Evolutionary conservation across 1,284 basidiomycete species (phyloP).

Genomic region (Dichomitus squalens): DNA sequence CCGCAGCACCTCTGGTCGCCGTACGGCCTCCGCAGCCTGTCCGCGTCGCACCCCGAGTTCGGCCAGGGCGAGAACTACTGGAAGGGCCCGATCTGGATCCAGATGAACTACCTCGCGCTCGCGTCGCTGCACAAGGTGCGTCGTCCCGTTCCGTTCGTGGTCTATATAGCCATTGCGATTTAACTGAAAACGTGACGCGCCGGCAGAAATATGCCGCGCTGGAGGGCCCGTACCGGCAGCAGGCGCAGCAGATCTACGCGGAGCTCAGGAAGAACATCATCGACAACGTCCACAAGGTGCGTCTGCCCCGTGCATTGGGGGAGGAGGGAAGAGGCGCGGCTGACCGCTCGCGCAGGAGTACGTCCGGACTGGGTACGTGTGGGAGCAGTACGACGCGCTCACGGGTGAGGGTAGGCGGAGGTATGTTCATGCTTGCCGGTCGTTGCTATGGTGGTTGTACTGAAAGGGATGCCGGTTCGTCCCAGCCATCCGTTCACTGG

Average conservation of each 20-base stretch:
- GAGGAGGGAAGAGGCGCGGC: not conserved
- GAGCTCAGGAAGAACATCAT: slow-evolving; percentile 83
- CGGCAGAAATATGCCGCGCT: slow-evolving; percentile 74
- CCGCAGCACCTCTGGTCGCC: slow-evolving; percentile 89
- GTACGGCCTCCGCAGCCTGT: slow-evolving; percentile 87
- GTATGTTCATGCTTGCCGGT: slow-evolving; percentile 40
- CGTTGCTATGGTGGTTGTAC: too few relatives aligned
- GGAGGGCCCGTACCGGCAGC: slow-evolving; percentile 79
- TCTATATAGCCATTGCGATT: too few relatives aligned
- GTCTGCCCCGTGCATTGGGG: slow-evolving; percentile 14
- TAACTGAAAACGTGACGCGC: too few relatives aligned
- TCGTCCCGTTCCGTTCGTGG: not conserved
- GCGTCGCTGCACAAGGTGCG: slow-evolving; percentile 74
- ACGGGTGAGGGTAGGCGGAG: slow-evolving; percentile 86
- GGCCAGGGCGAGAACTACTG: slow-evolving; percentile 95
- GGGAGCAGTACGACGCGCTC: slow-evolving; percentile 92
- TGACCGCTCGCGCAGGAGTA: slow-evolving; percentile 69
- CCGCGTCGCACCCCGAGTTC: slow-evolving; percentile 82
- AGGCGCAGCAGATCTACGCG: slow-evolving; percentile 77
- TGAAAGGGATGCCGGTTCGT: too few relatives aligned
- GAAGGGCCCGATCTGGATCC: slow-evolving; percentile 95
- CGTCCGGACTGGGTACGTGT: slow-evolving; percentile 88
- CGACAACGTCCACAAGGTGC: slow-evolving; percentile 83
- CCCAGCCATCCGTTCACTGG: slow-evolving; percentile 88
- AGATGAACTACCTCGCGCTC: slow-evolving; percentile 92